A percentile compares a stretch with the other conserved stretches of the same genome.
These are phyloP conservation scores for Xylaria sp. DNA, from an alignment of 2,329 filamentous ascomycete genomes.

Conservation along the genomic window DNA sequence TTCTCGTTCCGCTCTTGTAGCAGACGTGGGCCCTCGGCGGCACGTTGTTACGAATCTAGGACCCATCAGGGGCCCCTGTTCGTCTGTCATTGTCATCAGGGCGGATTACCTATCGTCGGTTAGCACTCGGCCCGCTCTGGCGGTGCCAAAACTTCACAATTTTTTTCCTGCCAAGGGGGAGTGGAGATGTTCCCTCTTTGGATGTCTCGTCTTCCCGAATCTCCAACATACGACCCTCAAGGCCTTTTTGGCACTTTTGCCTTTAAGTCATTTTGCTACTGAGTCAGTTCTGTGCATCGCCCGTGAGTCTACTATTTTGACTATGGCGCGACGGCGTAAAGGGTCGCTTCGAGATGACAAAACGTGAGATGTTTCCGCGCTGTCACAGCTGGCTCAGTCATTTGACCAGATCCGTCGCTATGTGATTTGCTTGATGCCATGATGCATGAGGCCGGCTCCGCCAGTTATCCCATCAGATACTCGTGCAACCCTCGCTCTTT, in stretches of 20 bases:
- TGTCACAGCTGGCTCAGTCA: slow-evolving; percentile 23
- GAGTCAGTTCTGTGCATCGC: not conserved
- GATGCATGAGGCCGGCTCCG: slow-evolving; percentile 23
- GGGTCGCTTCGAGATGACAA: slow-evolving; percentile 11
- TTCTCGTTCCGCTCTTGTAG: not conserved
- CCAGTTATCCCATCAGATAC: slow-evolving; percentile 18
- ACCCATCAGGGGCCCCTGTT: slow-evolving; percentile 6
- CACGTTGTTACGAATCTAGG: not conserved
- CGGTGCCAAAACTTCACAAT: slow-evolving; percentile 18
- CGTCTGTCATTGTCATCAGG: slow-evolving; percentile 5
- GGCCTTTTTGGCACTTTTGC: not conserved
- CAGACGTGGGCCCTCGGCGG: not conserved
- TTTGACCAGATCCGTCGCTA: slow-evolving; percentile 24
- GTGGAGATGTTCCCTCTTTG: slow-evolving; percentile 19
- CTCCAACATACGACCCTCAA: not conserved
- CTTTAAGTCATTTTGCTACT: not conserved
- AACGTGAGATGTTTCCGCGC: slow-evolving; percentile 20
- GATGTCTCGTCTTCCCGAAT: slow-evolving; percentile 7
- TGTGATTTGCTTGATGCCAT: slow-evolving; percentile 26
- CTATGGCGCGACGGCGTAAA: not conserved
- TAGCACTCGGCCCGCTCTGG: slow-evolving; percentile 22
- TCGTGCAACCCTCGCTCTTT: slow-evolving; percentile 17
- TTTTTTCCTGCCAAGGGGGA: slow-evolving; percentile 3
- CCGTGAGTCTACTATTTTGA: not conserved
- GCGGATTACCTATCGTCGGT: slow-evolving; percentile 24